Evolutionary conservation across 2,329 filamentous ascomycete genomes (phyloP).

Genomic region (Whalleya microplaca): DNA sequence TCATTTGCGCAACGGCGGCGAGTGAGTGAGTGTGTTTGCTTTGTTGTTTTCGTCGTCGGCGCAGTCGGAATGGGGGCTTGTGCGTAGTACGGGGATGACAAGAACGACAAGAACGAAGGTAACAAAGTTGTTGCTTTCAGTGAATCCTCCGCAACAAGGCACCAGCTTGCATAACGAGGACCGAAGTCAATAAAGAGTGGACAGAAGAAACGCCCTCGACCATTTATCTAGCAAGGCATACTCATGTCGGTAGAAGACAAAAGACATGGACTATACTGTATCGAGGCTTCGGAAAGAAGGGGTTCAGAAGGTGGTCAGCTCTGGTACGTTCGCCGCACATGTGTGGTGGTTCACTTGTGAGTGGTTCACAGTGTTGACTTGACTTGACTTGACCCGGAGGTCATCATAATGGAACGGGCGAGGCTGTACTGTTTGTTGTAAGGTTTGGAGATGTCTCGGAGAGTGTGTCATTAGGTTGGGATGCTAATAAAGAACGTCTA

Average conservation of each 20-base stretch:
- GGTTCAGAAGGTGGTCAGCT: background rate
- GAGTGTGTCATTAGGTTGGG: too few species aligned
- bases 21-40: background rate
- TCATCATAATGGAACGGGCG: too few species aligned
- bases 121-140: background rate
- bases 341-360: too few species aligned
- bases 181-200: background rate
- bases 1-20: slow-evolving; percentile 34
- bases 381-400: too few species aligned
- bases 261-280: background rate
- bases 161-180: background rate
- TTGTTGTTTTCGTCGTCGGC: background rate
- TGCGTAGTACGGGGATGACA: background rate
- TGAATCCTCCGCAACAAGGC: background rate
- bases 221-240: too few species aligned
- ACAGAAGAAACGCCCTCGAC: background rate
- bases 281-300: background rate
- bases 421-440: too few species aligned
- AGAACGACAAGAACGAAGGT: too few species aligned
- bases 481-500: too few species aligned
- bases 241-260: too few species aligned
- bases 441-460: too few species aligned
- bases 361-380: too few species aligned
- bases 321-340: too few species aligned
- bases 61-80: background rate